These are phyloP conservation scores for Fusarium armeniacum DNA, from an alignment of 2,329 filamentous ascomycete genomes.

Conservation along the genomic window DNA sequence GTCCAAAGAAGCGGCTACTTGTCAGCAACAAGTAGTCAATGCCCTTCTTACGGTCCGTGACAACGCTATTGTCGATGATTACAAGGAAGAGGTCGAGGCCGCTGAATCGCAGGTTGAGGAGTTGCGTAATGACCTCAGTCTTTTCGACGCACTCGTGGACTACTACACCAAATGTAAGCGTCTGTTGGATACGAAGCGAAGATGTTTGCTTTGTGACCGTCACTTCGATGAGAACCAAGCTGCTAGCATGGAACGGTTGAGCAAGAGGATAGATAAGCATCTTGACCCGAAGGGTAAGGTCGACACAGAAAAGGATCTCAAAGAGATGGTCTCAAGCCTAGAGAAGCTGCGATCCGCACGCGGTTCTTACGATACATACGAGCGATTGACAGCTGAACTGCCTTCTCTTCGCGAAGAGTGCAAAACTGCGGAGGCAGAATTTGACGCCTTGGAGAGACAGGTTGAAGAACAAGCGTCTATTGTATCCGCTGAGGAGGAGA, in stretches of 20 bases:
- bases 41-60: conserved; percentile 63
- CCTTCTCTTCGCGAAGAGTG: conserved; percentile 76
- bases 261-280: conserved; percentile 75
- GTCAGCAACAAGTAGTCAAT: conserved; percentile 68
- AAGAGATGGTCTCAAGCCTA: conserved; percentile 64
- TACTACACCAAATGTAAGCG: conserved; percentile 80
- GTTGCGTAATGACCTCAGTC: conserved; percentile 75
- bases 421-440: conserved; percentile 71
- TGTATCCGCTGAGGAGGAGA: conserved; percentile 74
- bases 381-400: conserved; percentile 78
- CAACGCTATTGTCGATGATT: conserved; percentile 66
- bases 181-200: conserved; percentile 75
- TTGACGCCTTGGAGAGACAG: conserved; percentile 69
- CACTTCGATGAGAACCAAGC: conserved; percentile 72
- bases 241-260: conserved; percentile 72
- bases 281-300: conserved; percentile 73
- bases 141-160: conserved; percentile 76
- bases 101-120: conserved; percentile 71
- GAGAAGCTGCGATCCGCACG: conserved; percentile 73
- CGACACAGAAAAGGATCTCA: conserved; percentile 72
- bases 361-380: conserved; percentile 80
- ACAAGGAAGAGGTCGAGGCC: conserved; percentile 64
- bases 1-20: conserved; percentile 71
- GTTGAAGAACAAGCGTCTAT: conserved; percentile 77
- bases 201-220: conserved; percentile 82